Evolutionary conservation across 2,329 filamentous ascomycete species (phyloP).

Genomic region (Colletotrichum spinosum): DNA sequence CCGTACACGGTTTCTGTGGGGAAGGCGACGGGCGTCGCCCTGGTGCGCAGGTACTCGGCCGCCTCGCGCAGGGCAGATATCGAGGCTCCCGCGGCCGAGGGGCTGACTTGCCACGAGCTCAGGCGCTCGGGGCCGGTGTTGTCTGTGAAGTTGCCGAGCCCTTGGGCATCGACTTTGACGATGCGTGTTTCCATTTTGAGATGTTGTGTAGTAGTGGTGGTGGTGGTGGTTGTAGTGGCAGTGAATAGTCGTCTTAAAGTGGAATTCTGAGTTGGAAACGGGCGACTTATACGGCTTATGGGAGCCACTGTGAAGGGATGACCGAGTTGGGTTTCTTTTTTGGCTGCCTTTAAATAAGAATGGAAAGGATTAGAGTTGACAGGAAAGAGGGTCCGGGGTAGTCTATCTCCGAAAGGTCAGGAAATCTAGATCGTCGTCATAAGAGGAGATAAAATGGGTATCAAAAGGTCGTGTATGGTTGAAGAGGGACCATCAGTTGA

Average conservation of each 20-base stretch:
- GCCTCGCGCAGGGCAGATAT: conserved; percentile 68
- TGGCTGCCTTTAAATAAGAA: background rate
- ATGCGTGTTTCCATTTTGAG: conserved; percentile 54
- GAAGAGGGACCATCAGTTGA: conserved; percentile 26
- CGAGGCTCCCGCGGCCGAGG: conserved; percentile 44
- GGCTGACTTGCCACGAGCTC: conserved; percentile 56
- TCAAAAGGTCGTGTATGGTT: conserved; percentile 29
- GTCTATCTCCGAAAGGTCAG: conserved; percentile 14
- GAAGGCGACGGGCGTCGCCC: conserved; percentile 86
- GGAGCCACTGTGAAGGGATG: conserved; percentile 22
- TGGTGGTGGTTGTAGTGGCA: background rate
- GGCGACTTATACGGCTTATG: conserved; percentile 35
- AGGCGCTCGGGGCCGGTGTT: conserved; percentile 47
- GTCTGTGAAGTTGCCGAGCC: conserved; percentile 50
- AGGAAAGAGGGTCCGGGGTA: conserved; percentile 26
- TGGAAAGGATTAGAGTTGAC: conserved; percentile 7
- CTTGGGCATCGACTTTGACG: conserved; percentile 47
- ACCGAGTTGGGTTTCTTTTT: too few relatives aligned
- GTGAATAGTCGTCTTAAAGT: background rate
- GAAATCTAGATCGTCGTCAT: conserved; percentile 22
- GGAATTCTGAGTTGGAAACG: conserved; percentile 13
- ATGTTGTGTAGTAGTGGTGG: background rate
- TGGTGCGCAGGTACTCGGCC: conserved; percentile 72
- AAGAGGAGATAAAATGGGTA: conserved; percentile 20
- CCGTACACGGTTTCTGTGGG: conserved; percentile 99